Evolutionary conservation across 805 yeast species (phyloP), one percentile per base, ranked within the genome.

Genomic region (Kazachstania viticola): DNA sequence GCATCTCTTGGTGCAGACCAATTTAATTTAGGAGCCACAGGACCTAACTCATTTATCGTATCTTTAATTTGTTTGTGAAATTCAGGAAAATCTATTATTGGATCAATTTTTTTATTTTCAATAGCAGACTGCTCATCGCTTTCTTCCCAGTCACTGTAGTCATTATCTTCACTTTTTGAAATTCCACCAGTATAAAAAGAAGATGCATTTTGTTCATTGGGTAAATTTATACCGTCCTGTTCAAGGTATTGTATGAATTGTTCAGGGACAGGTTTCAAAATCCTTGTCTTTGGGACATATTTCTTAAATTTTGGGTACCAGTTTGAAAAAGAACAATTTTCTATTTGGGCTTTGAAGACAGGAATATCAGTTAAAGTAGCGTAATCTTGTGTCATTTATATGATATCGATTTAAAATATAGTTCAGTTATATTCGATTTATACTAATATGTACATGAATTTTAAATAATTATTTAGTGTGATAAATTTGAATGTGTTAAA

Each of bases 1-100:
- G 97, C 82, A 58, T 91, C 99, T 49, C 76, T 78, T 1, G 99
- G 98, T 2, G 95, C 80, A 1, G 96, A 84, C 98, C 98, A 91
- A 61, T 91, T 91, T 44, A 88, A 61, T 49, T 91, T 91, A 1
- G 97, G 97, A 1, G 83, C 67, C 2, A 85, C 83, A 1, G 72
- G 59, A 0, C 79, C 79, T 29, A 68, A 60, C 27, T 64, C 61
- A 3, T 41, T 37, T 11, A 91, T 69, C 0, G 64, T 48, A 0
- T 44, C 36, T 22, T 59, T 58, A 13, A 88, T 62, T 27, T 62
- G 44, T 0, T 59, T 44, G 47, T 87, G 93, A 14, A 85, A 60
- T 1, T 70, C 76, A 8, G 62, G 62, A 43, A 85, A 84, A 17
- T 59, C 58, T 3, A 38, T 42, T 1, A 69, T 56, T 1, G 80